phyloP scores from a whole-genome alignment of 441 rosid genomes.

The Codiaeum variegatum region DNA sequence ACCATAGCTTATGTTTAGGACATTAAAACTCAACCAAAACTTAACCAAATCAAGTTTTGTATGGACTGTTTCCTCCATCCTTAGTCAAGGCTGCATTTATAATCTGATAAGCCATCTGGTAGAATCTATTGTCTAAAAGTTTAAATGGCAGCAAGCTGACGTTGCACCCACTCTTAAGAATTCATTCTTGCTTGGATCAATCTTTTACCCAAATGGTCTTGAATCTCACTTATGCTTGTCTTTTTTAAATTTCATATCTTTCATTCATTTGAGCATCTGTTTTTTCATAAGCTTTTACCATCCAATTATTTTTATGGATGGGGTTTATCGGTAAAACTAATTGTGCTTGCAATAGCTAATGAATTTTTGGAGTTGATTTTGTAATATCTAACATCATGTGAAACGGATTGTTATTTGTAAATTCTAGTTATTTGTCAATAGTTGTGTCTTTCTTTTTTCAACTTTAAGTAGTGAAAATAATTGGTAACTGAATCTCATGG shows the following conservation, averaged over 20 bases:
- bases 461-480: slow-evolving; percentile 1
- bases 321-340: no score
- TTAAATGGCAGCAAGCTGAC: neutral
- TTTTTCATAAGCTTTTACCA: no score
- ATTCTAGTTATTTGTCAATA: slow-evolving; percentile 10
- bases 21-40: neutral
- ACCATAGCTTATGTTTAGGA: neutral
- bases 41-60: neutral
- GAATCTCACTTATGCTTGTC: neutral
- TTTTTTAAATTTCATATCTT: neutral
- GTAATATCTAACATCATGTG: neutral
- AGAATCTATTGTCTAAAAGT: neutral
- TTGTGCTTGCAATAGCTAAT: neutral
- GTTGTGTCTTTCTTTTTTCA: slow-evolving; percentile 7
- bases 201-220: neutral
- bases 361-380: neutral
- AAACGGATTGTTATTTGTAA: slow-evolving; percentile 9
- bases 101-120: neutral
- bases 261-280: neutral
- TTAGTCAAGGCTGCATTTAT: neutral
- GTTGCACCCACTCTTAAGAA: neutral
- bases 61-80: neutral
- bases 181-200: neutral
- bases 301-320: no score
- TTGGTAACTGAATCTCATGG: slow-evolving; percentile 23